These are phyloP conservation scores for Triadica sebifera DNA, from an alignment of 345 rosid genomes.

Conservation along the genomic window DNA sequence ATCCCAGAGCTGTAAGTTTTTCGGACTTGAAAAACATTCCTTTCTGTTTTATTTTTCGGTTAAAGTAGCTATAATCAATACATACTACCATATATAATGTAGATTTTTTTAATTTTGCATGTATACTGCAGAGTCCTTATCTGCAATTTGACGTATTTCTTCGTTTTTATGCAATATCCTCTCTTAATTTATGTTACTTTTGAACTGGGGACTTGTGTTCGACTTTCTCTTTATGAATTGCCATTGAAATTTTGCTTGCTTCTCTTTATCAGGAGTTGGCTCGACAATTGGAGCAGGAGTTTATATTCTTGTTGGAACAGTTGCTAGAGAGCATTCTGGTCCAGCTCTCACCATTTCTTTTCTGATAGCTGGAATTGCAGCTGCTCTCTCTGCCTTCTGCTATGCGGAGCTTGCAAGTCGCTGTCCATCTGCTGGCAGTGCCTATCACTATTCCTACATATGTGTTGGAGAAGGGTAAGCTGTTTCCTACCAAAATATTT, in stretches of 20 bases:
- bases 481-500: neutral
- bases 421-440: conserved; percentile 99
- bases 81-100: no score
- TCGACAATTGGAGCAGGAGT: conserved; percentile 99
- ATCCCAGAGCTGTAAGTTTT: neutral
- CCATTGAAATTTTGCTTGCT: neutral
- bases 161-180: neutral
- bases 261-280: conserved; percentile 66
- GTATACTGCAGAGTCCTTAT: neutral
- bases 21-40: neutral
- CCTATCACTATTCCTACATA: conserved; percentile 93
- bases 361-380: conserved; percentile 88
- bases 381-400: conserved; percentile 95
- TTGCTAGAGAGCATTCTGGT: conserved; percentile 97
- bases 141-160: neutral
- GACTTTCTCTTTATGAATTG: neutral
- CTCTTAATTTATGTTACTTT: neutral
- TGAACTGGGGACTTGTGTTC: neutral
- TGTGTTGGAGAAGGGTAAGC: conserved; percentile 91
- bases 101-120: neutral
- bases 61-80: no score
- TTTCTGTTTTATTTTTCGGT: neutral
- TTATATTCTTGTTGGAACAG: conserved; percentile 93
- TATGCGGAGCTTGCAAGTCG: conserved; percentile 96
- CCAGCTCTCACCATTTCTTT: conserved; percentile 90